Conservation (phyloP, 2,329 filamentous ascomycete genomes). For the Blastomyces silverae region DNA sequence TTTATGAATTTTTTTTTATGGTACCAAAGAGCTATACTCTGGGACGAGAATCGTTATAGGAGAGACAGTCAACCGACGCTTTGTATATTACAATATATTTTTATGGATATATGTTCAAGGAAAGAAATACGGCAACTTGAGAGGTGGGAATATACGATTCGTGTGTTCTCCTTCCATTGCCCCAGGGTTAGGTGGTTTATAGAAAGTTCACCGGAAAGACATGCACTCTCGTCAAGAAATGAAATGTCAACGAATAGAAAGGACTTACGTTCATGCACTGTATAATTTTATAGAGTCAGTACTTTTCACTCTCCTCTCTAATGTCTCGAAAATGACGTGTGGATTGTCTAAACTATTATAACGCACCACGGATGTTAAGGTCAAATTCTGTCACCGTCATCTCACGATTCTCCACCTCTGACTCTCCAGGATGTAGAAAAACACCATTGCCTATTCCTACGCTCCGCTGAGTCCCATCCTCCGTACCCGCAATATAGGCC, state of each 20-base stretch:
- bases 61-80: neutral
- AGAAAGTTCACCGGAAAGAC: neutral
- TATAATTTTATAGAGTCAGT: neutral
- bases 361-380: neutral
- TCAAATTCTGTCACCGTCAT: neutral
- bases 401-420: neutral
- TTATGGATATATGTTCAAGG: neutral
- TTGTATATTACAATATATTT: neutral
- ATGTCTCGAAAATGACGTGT: neutral
- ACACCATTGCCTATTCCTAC: neutral
- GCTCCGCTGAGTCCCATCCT: neutral
- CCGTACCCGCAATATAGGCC: no score
- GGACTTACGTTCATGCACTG: neutral
- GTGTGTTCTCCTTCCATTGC: neutral
- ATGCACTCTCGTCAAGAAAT: neutral
- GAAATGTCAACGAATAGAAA: neutral
- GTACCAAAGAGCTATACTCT: neutral
- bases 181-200: neutral
- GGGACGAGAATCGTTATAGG: neutral
- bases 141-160: neutral
- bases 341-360: neutral
- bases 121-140: neutral
- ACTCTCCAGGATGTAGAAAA: neutral
- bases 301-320: neutral
- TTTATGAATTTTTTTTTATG: neutral